These are phyloP conservation scores for Magnusiomyces clavatus DNA, from an alignment of 1,139 yeast genomes.

Conservation along the genomic window DNA sequence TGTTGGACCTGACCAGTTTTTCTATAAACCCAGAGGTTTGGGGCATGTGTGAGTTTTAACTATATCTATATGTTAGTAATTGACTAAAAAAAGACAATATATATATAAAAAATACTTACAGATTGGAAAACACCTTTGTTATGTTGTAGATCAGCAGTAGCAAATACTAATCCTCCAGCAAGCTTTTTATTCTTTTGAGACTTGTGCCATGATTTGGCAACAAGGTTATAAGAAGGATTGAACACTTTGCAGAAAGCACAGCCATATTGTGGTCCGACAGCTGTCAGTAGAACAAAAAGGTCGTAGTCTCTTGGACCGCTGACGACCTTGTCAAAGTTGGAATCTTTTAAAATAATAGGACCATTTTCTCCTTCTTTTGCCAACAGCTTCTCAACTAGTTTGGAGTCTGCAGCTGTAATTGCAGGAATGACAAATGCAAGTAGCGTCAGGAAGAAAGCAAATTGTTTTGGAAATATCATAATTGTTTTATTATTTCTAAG, in stretches of 20 bases:
- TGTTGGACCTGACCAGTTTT: slow-evolving; percentile 41
- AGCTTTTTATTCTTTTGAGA: slow-evolving; percentile 36
- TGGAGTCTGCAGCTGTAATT: slow-evolving; percentile 5
- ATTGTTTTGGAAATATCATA: too few species aligned
- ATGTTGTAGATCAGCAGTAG: slow-evolving; percentile 61
- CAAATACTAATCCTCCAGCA: slow-evolving; percentile 52
- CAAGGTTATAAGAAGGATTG: slow-evolving; percentile 54
- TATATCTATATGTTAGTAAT: slow-evolving; percentile 21
- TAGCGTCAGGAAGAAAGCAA: too few species aligned
- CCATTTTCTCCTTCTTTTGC: slow-evolving; percentile 12
- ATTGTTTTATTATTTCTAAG: too few species aligned
- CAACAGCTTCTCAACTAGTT: slow-evolving; percentile 8
- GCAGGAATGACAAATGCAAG: neutral
- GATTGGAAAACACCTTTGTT: slow-evolving; percentile 47
- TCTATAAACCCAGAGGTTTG: slow-evolving; percentile 59
- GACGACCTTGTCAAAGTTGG: slow-evolving; percentile 50
- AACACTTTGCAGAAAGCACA: slow-evolving; percentile 70
- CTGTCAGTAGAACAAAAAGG: slow-evolving; percentile 60
- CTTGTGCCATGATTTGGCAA: slow-evolving; percentile 53
- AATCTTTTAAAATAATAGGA: slow-evolving; percentile 42
- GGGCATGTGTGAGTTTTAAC: slow-evolving; percentile 61
- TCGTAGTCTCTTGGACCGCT: slow-evolving; percentile 67
- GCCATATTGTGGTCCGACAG: slow-evolving; percentile 63
- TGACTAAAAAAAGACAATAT: neutral
- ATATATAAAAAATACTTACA: slow-evolving; percentile 15